These are phyloP conservation scores for Aspergillus sojae DNA, from an alignment of 2,329 filamentous ascomycete genomes.

Conservation along the genomic window DNA sequence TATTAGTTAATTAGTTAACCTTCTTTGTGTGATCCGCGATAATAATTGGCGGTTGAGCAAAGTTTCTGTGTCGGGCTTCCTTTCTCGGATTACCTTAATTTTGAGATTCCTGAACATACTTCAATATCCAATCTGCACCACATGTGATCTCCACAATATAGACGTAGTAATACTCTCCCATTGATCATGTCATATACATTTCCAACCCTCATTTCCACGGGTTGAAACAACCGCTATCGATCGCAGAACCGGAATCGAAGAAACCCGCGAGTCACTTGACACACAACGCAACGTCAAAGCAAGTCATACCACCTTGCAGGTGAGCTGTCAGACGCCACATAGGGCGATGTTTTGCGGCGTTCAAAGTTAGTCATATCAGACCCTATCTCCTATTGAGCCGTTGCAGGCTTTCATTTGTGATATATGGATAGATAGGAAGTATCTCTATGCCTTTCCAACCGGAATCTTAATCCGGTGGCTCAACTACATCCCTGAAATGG, in stretches of 20 bases:
- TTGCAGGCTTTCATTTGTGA: not conserved
- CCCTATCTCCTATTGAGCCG: not conserved
- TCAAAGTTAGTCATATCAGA: not conserved
- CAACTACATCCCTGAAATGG: not conserved
- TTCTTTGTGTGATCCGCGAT: not conserved
- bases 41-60: not conserved
- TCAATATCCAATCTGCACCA: not conserved
- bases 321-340: constrained; percentile 17
- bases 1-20: constrained; percentile 3
- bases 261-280: constrained; percentile 3
- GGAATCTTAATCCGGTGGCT: not conserved
- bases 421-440: constrained; percentile 1
- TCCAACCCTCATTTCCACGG: no score
- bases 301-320: constrained; percentile 15
- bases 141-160: not conserved
- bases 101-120: not conserved
- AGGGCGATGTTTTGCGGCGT: constrained; percentile 1
- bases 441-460: not conserved
- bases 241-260: not conserved
- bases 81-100: constrained; percentile 1
- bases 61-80: not conserved
- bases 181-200: not conserved
- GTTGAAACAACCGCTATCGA: not conserved
- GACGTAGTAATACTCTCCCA: not conserved
- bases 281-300: constrained; percentile 6